Evolutionary conservation across 129 eudicot species (phyloP).

Genomic region (Artemisia tridentata): DNA sequence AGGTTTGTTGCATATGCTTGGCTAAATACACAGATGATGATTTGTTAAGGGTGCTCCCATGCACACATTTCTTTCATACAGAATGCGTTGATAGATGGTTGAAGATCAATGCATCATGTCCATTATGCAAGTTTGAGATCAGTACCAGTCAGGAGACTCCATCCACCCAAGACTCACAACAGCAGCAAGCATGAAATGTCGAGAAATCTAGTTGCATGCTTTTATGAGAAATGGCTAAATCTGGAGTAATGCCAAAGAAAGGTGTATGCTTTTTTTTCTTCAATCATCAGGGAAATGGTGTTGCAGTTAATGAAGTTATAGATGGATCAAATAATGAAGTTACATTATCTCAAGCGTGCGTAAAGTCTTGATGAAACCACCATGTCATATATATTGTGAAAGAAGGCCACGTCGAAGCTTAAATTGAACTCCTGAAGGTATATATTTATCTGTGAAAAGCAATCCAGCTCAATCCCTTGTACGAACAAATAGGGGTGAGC

Average conservation of each 20-base stretch:
- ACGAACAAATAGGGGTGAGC: not conserved
- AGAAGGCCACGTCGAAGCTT: not conserved
- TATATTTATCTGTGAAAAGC: not conserved
- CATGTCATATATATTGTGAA: not conserved
- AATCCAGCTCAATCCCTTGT: conserved; percentile 2
- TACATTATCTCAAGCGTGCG: too few relatives aligned
- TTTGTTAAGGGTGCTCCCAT: conserved; percentile 64
- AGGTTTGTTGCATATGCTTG: conserved; percentile 74
- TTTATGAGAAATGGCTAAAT: not conserved
- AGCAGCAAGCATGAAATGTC: conserved; percentile 26
- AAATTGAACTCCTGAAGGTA: conserved; percentile 4
- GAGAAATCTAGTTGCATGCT: not conserved
- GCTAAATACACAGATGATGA: conserved; percentile 54
- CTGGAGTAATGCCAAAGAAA: not conserved
- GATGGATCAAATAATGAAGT: not conserved
- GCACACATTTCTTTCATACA: conserved; percentile 64
- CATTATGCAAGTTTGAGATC: conserved; percentile 63
- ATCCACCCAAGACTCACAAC: conserved; percentile 30
- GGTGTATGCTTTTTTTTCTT: not conserved
- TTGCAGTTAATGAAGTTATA: conserved; percentile 4
- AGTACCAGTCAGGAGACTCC: conserved; percentile 26
- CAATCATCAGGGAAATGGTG: not conserved
- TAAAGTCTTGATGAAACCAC: too few relatives aligned
- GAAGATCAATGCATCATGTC: conserved; percentile 68
- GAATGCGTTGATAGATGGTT: conserved; percentile 75